Base-by-base conservation (phyloP, 208 protist genomes). In the Trypanosoma cruzi region DNA sequence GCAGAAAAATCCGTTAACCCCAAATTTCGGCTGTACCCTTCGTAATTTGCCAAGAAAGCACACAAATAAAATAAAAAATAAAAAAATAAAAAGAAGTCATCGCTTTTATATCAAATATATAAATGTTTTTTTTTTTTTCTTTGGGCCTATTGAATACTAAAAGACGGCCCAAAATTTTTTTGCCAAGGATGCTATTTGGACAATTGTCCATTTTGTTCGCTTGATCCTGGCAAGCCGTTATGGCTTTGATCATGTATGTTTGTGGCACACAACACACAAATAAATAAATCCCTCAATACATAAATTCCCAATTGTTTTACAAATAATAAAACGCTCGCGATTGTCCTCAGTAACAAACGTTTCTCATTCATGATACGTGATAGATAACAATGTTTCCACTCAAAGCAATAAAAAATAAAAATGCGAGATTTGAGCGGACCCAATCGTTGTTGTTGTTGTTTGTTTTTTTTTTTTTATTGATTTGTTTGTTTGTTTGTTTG, bases 401-500 rank as follows among this genome's bases (percentile, higher is more conserved):
- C 40, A 7, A 44, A 1, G 40, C 11, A 2, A 2, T 7, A 1
- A 44, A 18, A 18, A 44, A 20, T 16, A 44, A 44, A 44, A 44
- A 44, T 44, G 40, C 40, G 1, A 14, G 40, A 4, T 16, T 7
- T 16, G 11, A 44, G 40, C 40, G 8, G 8, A 16, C 1, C 4
- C 40, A 44, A 20, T 44, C 40, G 10, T 13, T 14, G 40, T 44
- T 34, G 8, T 48, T 31, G 4, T 26, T 65, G 42, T 3, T 37
- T 16, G 13, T 11, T 48, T 24, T 11, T 59, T 3, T n/a, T 29
- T 68, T 68, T 34, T 57, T 29, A 2, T 58, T 57, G n/a, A n/a
- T 22, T 55, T 57, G 6, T 68, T 68, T 46, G 24, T 66, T 66
- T 55, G 1, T n/a, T 37, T 20, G 26, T 42, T n/a, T 59, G n/a